Evolutionary conservation across 768 basidiomycete genomes (phyloP), one percentile per base, ranked within the genome.

Genomic region (Chiua virens): DNA sequence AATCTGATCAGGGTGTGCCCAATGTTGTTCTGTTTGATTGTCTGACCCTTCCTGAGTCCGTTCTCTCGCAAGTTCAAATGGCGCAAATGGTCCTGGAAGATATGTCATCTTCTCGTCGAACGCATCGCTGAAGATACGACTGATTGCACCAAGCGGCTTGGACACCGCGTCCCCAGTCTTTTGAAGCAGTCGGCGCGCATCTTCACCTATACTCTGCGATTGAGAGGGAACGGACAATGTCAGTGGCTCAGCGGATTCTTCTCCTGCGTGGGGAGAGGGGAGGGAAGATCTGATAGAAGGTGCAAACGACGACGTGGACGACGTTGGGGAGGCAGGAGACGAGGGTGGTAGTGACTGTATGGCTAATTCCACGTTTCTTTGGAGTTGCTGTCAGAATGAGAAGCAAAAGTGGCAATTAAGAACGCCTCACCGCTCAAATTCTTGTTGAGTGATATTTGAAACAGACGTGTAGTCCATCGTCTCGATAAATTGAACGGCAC

Each of bases 401-500:
- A 20, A 37, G 43, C 27, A 54, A 47, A 28, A 17, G 32, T 13
- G 22, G 4, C 5, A 3, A 15, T 17, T 13, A n/a, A 30, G 57
- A 42, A 56, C 74, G 37, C 45, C 50, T 62, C n/a, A 87, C 86
- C 71, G 75, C 65, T 98, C 97, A 52, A 99, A 99, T 55, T 98
- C 92, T 39, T 89, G 87, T 66, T 93, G 89, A 1, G 89, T 83
- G 54, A 98, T 98, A 59, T 90, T 87, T n/a, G 93, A 96, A 38
- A 99, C 73, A 8, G 90, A 89, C 0, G 92, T 87, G 52, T 95
- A 90, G 66, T 98, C 97, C 92, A 99, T 94, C 0, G 93, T 91
- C 71, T 99, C 97, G 55, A 99, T 94, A 67, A 98, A 99, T 1
- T 92, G 90, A 32, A 98, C 91, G 3, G 97, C 93, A 4, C 93